Evolutionary conservation across 176 grass and related monocot species (phyloP).

Genomic region (Lolium multiflorum): DNA sequence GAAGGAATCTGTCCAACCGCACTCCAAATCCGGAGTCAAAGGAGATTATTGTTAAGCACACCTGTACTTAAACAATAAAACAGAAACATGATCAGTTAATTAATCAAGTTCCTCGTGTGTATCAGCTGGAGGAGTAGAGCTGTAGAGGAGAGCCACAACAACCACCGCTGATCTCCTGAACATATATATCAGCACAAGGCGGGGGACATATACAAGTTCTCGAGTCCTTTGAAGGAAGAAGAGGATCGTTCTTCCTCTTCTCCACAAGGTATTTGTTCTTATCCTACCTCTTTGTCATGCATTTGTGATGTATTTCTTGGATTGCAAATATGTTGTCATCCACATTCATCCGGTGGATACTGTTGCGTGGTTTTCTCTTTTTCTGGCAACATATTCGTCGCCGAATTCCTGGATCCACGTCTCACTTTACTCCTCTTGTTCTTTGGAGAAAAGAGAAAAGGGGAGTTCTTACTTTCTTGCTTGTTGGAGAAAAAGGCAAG

Average conservation of each 20-base stretch:
- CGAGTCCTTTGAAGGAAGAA: neutral
- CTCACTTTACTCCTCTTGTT: neutral
- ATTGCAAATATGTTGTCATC: constrained; percentile 12
- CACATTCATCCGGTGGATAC: neutral
- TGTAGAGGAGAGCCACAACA: constrained; percentile 3
- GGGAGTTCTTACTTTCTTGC: neutral
- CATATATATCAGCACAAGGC: neutral
- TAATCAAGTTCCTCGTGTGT: neutral
- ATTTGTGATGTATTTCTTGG: neutral
- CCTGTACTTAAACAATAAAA: neutral
- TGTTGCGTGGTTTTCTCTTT: neutral
- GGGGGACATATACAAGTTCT: neutral
- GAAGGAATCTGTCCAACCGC: constrained; percentile 24
- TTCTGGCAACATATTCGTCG: neutral
- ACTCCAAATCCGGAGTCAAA: neutral
- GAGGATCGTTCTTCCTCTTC: neutral
- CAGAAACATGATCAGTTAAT: neutral
- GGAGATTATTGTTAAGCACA: neutral
- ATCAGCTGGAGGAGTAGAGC: neutral
- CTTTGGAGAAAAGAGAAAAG: no score
- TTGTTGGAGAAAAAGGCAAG: neutral
- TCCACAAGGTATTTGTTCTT: constrained; percentile 15
- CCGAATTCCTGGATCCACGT: constrained; percentile 17
- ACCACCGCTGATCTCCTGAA: constrained; percentile 19
- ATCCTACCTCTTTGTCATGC: neutral